Evolutionary conservation across 1,139 yeast species (phyloP).

Genomic region (Kurtzmaniella quercitrusa): DNA sequence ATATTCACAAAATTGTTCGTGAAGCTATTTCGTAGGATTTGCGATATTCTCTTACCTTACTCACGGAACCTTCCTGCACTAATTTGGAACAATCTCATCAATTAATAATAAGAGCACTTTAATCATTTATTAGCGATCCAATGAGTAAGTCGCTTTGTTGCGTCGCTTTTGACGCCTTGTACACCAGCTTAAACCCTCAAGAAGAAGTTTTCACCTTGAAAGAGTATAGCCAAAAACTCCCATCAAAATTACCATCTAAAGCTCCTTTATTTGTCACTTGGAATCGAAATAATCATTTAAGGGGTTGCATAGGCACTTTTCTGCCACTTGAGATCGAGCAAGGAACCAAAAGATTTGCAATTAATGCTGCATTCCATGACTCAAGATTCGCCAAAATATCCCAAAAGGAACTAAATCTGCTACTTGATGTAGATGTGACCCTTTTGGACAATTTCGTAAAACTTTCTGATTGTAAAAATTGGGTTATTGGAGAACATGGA

Average conservation of each 20-base stretch:
- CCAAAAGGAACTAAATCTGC: slow-evolving; percentile 45
- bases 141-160: slow-evolving; percentile 35
- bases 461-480: slow-evolving; percentile 51
- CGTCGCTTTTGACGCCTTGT: slow-evolving; percentile 35
- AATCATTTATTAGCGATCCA: background rate
- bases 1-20: too few relatives aligned
- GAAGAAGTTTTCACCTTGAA: slow-evolving; percentile 14
- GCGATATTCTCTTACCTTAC: too few relatives aligned
- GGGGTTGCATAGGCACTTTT: slow-evolving; percentile 96
- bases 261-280: slow-evolving; percentile 79
- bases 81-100: too few relatives aligned
- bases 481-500: slow-evolving; percentile 86
- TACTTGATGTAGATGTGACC: slow-evolving; percentile 51
- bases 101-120: background rate
- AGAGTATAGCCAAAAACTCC: slow-evolving; percentile 11
- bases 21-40: too few relatives aligned
- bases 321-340: slow-evolving; percentile 35
- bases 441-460: slow-evolving; percentile 57
- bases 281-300: slow-evolving; percentile 54
- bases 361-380: slow-evolving; percentile 71
- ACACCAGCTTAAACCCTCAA: slow-evolving; percentile 16
- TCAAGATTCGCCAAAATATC: slow-evolving; percentile 70
- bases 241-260: slow-evolving; percentile 38
- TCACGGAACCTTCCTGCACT: too few relatives aligned
- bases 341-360: slow-evolving; percentile 62